phyloP scores from a whole-genome alignment of 805 yeast species.

The Cyberlindnera galapagoensis region DNA sequence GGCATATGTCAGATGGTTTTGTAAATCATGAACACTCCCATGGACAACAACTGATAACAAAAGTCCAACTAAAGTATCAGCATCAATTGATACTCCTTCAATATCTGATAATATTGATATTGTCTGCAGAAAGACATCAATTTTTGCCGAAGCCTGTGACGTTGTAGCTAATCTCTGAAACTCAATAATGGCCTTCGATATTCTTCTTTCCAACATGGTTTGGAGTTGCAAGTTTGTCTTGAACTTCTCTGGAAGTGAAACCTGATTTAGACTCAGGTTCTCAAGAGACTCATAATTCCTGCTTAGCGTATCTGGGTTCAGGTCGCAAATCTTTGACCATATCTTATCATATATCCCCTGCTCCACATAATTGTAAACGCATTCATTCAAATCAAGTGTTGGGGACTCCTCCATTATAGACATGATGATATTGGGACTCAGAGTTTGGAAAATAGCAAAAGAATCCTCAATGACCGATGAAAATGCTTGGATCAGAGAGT shows the following conservation, averaged over 20 bases:
- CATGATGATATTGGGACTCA: slow-evolving; percentile 21
- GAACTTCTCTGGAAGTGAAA: slow-evolving; percentile 30
- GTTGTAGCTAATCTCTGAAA: slow-evolving; percentile 42
- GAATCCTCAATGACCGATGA: slow-evolving; percentile 22
- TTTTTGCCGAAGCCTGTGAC: slow-evolving; percentile 42
- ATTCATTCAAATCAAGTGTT: slow-evolving; percentile 39
- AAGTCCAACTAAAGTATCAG: slow-evolving; percentile 73
- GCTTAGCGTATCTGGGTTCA: slow-evolving; percentile 21
- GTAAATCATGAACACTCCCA: slow-evolving; percentile 51
- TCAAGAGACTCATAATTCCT: slow-evolving; percentile 19
- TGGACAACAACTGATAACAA: slow-evolving; percentile 65
- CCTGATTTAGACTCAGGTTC: slow-evolving; percentile 33
- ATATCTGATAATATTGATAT: slow-evolving; percentile 41
- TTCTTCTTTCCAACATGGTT: slow-evolving; percentile 33
- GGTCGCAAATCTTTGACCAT: slow-evolving; percentile 43
- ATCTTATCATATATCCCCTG: slow-evolving; percentile 56
- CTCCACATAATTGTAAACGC: slow-evolving; percentile 69
- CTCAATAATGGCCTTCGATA: slow-evolving; percentile 44
- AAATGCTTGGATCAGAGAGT: slow-evolving; percentile 23
- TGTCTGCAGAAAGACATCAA: slow-evolving; percentile 43
- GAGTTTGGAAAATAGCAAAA: slow-evolving; percentile 23
- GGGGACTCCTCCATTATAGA: slow-evolving; percentile 27
- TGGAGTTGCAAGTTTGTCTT: slow-evolving; percentile 25
- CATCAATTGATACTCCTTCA: slow-evolving; percentile 46
- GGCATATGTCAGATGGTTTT: slow-evolving; percentile 60